Evolutionary conservation across 495 filamentous ascomycete species (phyloP).

Genomic region (Hypomontagnella monticulosa): DNA sequence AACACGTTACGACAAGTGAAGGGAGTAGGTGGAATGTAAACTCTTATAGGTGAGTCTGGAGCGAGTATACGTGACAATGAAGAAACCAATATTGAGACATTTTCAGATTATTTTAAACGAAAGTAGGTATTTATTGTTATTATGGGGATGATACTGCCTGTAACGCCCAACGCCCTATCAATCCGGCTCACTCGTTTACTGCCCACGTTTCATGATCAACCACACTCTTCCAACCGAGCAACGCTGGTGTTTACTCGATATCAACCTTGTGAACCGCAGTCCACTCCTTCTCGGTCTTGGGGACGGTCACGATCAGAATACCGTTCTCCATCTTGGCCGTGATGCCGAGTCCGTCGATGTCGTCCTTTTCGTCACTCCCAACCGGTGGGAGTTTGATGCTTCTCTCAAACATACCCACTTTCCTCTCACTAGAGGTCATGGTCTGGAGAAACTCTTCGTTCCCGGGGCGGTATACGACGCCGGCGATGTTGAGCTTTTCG

Average conservation of each 20-base stretch:
- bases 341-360: slow-evolving; percentile 71
- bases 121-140: slow-evolving; percentile 24
- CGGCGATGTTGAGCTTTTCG: slow-evolving; percentile 72
- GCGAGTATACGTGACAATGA: slow-evolving; percentile 20
- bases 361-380: slow-evolving; percentile 61
- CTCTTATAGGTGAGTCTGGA: slow-evolving; percentile 20
- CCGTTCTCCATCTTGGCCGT: slow-evolving; percentile 71
- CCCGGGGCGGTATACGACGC: slow-evolving; percentile 75
- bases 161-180: slow-evolving; percentile 31
- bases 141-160: slow-evolving; percentile 4
- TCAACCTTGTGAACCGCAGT: slow-evolving; percentile 69
- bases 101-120: slow-evolving; percentile 1
- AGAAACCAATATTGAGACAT: slow-evolving; percentile 16
- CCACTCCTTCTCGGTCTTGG: slow-evolving; percentile 71
- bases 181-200: slow-evolving; percentile 1
- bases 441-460: slow-evolving; percentile 76
- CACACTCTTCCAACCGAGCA: background rate
- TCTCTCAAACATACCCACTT: slow-evolving; percentile 77
- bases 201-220: slow-evolving; percentile 2
- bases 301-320: slow-evolving; percentile 71
- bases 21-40: slow-evolving; percentile 23
- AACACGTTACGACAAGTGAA: too few species aligned
- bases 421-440: slow-evolving; percentile 69
- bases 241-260: slow-evolving; percentile 54
- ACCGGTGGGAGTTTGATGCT: slow-evolving; percentile 66